Percentiles rank a stretch among this genome's conserved stretches.
These are phyloP conservation scores for Xylaria nigripes DNA, from an alignment of 495 filamentous ascomycete genomes.

Conservation along the genomic window DNA sequence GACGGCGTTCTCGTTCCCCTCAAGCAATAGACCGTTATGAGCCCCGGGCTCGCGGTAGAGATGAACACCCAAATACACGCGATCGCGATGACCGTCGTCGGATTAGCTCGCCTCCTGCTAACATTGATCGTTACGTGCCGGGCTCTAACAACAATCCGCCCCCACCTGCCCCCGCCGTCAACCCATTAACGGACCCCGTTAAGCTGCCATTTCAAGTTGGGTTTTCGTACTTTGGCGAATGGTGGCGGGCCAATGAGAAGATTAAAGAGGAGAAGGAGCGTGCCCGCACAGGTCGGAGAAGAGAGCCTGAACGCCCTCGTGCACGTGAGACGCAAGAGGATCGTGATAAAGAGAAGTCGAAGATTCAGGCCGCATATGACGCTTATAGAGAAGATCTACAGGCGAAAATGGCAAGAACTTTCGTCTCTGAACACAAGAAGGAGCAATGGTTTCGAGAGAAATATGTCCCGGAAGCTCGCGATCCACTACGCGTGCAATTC, in stretches of 20 bases:
- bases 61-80: conserved; percentile 58
- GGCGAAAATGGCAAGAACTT: conserved; percentile 77
- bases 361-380: conserved; percentile 90
- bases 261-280: conserved; percentile 85
- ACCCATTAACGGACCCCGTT: conserved; percentile 74
- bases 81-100: conserved; percentile 49
- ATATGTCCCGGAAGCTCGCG: conserved; percentile 74
- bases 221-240: conserved; percentile 94
- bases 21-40: conserved; percentile 63
- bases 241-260: conserved; percentile 81
- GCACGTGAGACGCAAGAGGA: conserved; percentile 76
- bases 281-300: conserved; percentile 61
- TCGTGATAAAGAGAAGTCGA: conserved; percentile 76
- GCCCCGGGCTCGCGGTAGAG: conserved; percentile 55
- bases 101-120: conserved; percentile 50
- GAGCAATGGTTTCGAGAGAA: conserved; percentile 98
- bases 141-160: conserved; percentile 56
- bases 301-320: conserved; percentile 60
- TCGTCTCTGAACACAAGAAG: conserved; percentile 81
- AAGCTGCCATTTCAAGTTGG: conserved; percentile 87
- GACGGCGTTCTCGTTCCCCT: conserved; percentile 64
- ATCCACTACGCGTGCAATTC: conserved; percentile 57
- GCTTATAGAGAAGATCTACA: conserved; percentile 89
- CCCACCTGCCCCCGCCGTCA: conserved; percentile 42
- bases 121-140: conserved; percentile 94